Conservation (phyloP, 331 rosid genomes). For the Saraca asoca region DNA sequence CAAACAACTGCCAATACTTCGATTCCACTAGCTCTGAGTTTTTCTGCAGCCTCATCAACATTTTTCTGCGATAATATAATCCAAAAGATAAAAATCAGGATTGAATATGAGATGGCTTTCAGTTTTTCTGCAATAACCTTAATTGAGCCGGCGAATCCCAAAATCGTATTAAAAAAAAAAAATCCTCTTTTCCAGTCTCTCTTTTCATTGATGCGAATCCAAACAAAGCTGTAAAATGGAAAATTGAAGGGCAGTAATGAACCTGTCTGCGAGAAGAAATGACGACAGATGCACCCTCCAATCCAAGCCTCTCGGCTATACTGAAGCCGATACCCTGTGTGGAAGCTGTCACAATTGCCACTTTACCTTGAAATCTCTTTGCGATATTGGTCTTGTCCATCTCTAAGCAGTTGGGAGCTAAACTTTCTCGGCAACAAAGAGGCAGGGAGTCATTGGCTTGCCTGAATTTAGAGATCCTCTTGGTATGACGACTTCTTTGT, state of each 20-base stretch:
- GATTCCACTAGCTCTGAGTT: slow-evolving; percentile 74
- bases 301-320: slow-evolving; percentile 84
- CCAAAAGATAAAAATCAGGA: slow-evolving; percentile 1
- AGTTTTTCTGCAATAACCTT: not conserved
- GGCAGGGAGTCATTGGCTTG: no score
- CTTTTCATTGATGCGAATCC: no score
- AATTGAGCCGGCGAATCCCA: not conserved
- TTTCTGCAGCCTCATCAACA: slow-evolving; percentile 80
- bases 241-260: not conserved
- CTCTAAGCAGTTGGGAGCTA: not conserved
- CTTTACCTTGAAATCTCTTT: slow-evolving; percentile 70
- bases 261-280: slow-evolving; percentile 94
- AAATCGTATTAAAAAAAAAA: not conserved
- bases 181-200: not conserved
- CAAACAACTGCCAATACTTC: slow-evolving; percentile 75
- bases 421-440: not conserved
- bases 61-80: slow-evolving; percentile 61
- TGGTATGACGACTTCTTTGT: no score
- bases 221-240: not conserved
- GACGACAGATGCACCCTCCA: slow-evolving; percentile 88
- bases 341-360: slow-evolving; percentile 85
- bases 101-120: not conserved
- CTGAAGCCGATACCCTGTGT: slow-evolving; percentile 90
- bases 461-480: no score
- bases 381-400: slow-evolving; percentile 49